A percentile compares a stretch with the other conserved stretches of the same genome.
These are phyloP conservation scores for Syzygium oleosum DNA, from an alignment of 345 rosid genomes.

Conservation along the genomic window DNA sequence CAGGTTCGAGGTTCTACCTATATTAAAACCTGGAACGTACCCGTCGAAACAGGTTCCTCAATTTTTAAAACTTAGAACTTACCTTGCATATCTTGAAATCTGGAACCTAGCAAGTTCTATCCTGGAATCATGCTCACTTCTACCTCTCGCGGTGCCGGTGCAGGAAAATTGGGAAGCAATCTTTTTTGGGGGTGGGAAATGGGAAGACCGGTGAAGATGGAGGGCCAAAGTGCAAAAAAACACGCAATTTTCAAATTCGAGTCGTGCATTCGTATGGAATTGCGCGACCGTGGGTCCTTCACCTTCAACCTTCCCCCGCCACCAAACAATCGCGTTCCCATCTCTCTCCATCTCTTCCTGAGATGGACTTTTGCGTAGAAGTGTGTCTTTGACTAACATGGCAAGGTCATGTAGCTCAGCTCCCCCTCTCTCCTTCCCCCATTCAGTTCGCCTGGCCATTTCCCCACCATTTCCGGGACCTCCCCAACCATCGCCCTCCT, in stretches of 20 bases:
- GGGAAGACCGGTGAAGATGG: background rate
- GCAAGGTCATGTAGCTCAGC: background rate
- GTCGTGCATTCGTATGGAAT: background rate
- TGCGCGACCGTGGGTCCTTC: background rate
- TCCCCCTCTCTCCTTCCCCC: background rate
- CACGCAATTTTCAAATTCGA: background rate
- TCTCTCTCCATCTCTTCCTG: background rate
- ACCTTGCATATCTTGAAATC: rapidly evolving
- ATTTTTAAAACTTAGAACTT: too few species aligned
- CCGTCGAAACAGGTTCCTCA: too few species aligned
- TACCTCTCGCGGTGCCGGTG: background rate
- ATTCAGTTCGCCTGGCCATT: background rate
- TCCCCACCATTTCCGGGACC: background rate
- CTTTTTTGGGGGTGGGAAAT: background rate
- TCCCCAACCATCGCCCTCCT: background rate
- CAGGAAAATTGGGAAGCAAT: background rate
- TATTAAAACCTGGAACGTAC: too few species aligned
- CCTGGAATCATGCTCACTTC: background rate
- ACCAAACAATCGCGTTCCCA: background rate
- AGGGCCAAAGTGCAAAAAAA: background rate
- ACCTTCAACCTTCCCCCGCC: background rate
- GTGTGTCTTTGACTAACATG: background rate
- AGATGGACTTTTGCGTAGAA: background rate
- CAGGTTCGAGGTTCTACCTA: too few species aligned
- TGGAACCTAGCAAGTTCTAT: too few species aligned